A percentile compares a stretch with the other conserved stretches of the same genome.
Conservation (phyloP, 2,329 filamentous ascomycete species). For the Apiospora rasikravindrae region DNA sequence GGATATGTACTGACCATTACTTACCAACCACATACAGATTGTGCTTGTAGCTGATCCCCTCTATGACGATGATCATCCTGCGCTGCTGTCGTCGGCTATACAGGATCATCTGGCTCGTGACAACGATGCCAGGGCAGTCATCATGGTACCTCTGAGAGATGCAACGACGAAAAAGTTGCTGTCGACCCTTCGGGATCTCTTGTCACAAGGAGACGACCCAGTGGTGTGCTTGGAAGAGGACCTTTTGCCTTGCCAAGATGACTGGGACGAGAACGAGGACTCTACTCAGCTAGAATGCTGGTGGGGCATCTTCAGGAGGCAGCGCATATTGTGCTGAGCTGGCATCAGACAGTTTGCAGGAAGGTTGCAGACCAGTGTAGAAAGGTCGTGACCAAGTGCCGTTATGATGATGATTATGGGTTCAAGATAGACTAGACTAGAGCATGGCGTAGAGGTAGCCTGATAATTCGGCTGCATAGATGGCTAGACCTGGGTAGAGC, state of each 20-base stretch:
- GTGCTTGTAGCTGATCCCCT: conserved; percentile 86
- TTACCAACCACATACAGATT: conserved; percentile 50
- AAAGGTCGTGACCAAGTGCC: neutral
- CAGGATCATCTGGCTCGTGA: conserved; percentile 66
- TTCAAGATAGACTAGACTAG: neutral
- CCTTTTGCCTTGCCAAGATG: conserved; percentile 70
- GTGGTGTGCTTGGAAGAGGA: conserved; percentile 64
- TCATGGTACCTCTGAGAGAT: conserved; percentile 83
- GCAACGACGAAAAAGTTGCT: conserved; percentile 68
- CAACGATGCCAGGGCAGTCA: conserved; percentile 66
- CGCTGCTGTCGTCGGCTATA: conserved; percentile 74
- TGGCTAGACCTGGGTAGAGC: neutral
- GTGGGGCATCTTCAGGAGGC: conserved; percentile 65
- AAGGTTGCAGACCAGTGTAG: neutral
- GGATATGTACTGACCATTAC: neutral
- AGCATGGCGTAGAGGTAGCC: neutral
- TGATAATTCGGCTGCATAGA: neutral
- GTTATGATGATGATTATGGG: neutral
- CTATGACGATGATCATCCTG: conserved; percentile 84
- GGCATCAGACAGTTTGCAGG: neutral
- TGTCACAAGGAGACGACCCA: conserved; percentile 56
- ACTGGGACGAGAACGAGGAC: conserved; percentile 68
- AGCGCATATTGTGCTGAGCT: neutral
- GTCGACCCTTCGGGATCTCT: conserved; percentile 63
- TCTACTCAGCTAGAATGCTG: conserved; percentile 63